Evolutionary conservation across 1,284 basidiomycete species (phyloP).

Genomic region (Trichosporon sp.): DNA sequence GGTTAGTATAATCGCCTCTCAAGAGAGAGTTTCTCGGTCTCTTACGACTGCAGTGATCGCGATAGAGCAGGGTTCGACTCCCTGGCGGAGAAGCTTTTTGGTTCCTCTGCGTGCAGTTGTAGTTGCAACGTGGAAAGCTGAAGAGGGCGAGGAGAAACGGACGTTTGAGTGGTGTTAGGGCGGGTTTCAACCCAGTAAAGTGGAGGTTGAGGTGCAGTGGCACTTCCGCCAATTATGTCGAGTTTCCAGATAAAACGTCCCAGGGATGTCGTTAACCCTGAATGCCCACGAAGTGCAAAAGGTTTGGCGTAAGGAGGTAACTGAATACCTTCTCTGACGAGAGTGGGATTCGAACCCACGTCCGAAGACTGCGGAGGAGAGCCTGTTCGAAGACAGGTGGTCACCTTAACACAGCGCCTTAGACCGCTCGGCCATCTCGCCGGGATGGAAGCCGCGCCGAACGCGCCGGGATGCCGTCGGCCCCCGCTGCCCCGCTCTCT

Average conservation of each 20-base stretch:
- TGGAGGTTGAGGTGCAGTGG: not conserved
- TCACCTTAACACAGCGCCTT: constrained; percentile 32
- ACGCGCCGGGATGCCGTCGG: not conserved
- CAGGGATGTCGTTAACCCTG: not conserved
- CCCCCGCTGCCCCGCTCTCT: not conserved
- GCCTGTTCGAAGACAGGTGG: not conserved
- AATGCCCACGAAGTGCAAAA: not conserved
- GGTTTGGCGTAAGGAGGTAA: constrained; percentile 9
- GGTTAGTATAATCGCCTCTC: constrained; percentile 20
- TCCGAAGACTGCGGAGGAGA: constrained; percentile 13
- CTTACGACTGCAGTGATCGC: not conserved
- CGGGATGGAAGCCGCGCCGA: not conserved
- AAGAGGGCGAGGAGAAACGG: not conserved
- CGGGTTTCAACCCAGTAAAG: not conserved
- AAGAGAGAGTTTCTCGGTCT: not conserved
- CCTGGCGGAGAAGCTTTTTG: constrained; percentile 18
- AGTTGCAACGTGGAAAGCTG: not conserved
- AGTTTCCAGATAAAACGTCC: not conserved
- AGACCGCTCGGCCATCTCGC: constrained; percentile 30
- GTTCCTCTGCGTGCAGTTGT: not conserved
- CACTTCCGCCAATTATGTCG: not conserved
- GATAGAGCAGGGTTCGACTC: constrained; percentile 19
- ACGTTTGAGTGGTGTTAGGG: not conserved
- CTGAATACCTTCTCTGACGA: constrained; percentile 4
- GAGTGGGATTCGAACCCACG: constrained; percentile 13